Percentiles rank a stretch among this genome's conserved stretches.
These are phyloP conservation scores for Apiospora phragmitis DNA, from an alignment of 2,329 filamentous ascomycete species.

Conservation along the genomic window DNA sequence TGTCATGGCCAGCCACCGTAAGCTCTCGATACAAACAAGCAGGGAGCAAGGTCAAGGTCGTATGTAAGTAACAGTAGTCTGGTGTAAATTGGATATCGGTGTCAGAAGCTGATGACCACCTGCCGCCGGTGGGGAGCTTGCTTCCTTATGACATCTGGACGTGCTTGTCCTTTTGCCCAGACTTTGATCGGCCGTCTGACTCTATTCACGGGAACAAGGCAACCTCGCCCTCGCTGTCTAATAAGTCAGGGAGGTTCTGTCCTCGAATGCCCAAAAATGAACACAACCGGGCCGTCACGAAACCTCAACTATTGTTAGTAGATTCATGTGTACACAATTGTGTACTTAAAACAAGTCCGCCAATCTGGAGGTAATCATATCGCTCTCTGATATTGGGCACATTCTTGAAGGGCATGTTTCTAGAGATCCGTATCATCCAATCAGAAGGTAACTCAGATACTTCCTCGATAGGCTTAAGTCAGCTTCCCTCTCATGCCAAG, in stretches of 20 bases:
- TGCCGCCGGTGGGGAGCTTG: neutral
- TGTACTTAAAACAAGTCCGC: neutral
- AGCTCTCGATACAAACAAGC: neutral
- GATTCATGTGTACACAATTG: neutral
- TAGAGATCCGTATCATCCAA: neutral
- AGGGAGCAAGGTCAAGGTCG: neutral
- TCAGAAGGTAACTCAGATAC: neutral
- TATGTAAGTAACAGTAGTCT: neutral
- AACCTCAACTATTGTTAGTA: neutral
- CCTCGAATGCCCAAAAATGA: neutral
- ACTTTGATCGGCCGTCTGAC: neutral
- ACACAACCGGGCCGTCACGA: neutral
- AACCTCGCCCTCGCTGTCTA: neutral
- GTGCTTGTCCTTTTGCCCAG: neutral
- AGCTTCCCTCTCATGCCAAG: neutral
- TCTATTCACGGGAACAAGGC: neutral
- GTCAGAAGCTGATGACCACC: neutral
- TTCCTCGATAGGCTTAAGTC: neutral
- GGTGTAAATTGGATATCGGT: neutral
- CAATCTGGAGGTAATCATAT: neutral
- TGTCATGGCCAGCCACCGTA: constrained; percentile 5
- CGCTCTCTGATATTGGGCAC: neutral
- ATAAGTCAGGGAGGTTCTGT: neutral
- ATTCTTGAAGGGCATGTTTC: neutral
- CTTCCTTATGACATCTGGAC: neutral